Base-by-base conservation (phyloP, 495 filamentous ascomycete species). In the Symbiotaphrina buchneri region DNA sequence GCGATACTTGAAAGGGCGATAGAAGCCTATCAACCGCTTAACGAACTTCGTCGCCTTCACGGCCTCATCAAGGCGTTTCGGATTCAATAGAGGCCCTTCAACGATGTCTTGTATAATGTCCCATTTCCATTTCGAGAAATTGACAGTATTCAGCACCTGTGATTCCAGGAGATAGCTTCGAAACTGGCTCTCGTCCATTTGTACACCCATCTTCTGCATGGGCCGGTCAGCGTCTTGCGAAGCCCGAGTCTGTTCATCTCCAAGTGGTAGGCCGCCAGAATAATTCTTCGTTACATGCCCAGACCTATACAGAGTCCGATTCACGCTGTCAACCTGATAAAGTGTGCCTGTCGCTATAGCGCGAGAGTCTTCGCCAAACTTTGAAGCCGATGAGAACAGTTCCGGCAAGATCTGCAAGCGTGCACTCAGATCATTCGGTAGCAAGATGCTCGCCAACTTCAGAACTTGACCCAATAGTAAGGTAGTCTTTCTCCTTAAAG, bases 321-420 rank as follows among this genome's bases (percentile, higher is more conserved):
- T 97, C 35, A 97, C 79, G 43, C 87, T 94, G 51, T 92, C 90
- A 4, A 95, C 84, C 45, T 95, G 87, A 46, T 94, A 97, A 21
- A 95, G 78, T 4, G 83, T 83, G 2, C 75, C 71, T 1, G 78
- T 79, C 11, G 82, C 77, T 26, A 74, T 56, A 38, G 81, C 82
- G 33, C 75, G 70, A n/a, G 68, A 67, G 5, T 81, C 68, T 18
- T 63, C 53, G 8, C 61, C 57, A 34, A 80, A 79, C 33, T 65
- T 61, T 4, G 79, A 61, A 3, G 83, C 84, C 4, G 75, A 63
- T 17, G 67, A 53, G 30, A 97, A 70, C 6, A 95, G 54, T 25
- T 79, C 68, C 7, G 90, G 83, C 22, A 95, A 62, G 6, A 87
- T 59, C 41, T 97, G 90, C 27, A 93, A 51, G 21, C 75, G 59